Evolutionary conservation across 257 asterid genomes (phyloP).

Genomic region (Buddleja alternifolia): DNA sequence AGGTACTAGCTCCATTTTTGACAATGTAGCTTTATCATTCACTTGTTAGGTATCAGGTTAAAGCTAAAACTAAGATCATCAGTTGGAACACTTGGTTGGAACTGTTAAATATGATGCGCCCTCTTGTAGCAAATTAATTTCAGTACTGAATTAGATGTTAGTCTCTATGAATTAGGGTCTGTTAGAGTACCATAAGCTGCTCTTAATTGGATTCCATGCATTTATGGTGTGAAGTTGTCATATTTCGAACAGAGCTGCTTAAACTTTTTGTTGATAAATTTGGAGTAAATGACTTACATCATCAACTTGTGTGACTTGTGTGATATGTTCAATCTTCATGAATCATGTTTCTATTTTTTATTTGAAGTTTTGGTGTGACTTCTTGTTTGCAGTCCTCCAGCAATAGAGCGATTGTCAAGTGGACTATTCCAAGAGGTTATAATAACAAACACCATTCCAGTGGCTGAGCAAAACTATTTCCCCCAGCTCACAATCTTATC

Average conservation of each 20-base stretch:
- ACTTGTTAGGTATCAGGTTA: neutral
- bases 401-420: conserved; percentile 85
- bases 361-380: conserved; percentile 1
- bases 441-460: conserved; percentile 89
- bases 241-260: conserved; percentile 18
- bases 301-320: too few species aligned
- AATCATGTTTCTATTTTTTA: conserved; percentile 10
- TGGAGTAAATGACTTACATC: too few species aligned
- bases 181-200: neutral
- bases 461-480: conserved; percentile 81
- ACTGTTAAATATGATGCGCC: neutral
- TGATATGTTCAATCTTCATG: neutral
- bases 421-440: conserved; percentile 97
- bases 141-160: neutral
- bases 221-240: neutral
- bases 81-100: neutral
- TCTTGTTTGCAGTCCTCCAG: conserved; percentile 85
- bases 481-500: conserved; percentile 91
- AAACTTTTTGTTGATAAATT: neutral
- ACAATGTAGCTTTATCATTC: neutral
- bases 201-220: neutral
- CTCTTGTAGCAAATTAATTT: conserved; percentile 2
- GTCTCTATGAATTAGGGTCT: neutral
- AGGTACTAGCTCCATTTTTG: conserved; percentile 53
- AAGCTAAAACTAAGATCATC: conserved; percentile 21